Percentiles rank a stretch among this genome's conserved stretches.
Conservation (phyloP, 805 yeast genomes). For the Wickerhamomyces xylosicus region DNA sequence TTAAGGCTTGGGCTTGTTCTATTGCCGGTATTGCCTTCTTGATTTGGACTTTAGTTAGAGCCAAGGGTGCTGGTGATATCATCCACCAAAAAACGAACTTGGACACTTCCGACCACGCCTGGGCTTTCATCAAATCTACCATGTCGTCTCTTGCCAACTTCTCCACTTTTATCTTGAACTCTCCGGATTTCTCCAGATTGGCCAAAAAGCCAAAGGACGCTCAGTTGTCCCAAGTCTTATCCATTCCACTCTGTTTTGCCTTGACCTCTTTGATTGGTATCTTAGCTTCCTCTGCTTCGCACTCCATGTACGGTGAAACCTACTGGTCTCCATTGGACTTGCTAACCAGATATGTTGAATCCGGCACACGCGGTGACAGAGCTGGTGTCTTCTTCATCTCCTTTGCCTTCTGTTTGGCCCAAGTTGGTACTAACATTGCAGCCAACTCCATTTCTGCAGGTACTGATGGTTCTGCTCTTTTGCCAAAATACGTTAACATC, state of each 20-base stretch:
- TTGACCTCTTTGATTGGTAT: slow-evolving; percentile 80
- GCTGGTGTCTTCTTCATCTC: slow-evolving; percentile 76
- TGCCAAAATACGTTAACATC: slow-evolving; percentile 58
- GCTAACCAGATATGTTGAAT: slow-evolving; percentile 49
- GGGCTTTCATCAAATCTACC: slow-evolving; percentile 73
- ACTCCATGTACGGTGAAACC: slow-evolving; percentile 52
- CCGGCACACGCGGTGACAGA: slow-evolving; percentile 46
- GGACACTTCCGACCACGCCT: slow-evolving; percentile 54
- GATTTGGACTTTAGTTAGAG: slow-evolving; percentile 75
- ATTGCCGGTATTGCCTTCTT: slow-evolving; percentile 76
- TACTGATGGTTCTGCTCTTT: slow-evolving; percentile 57
- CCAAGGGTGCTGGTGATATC: slow-evolving; percentile 71
- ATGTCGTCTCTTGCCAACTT: slow-evolving; percentile 82
- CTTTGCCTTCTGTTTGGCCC: slow-evolving; percentile 62
- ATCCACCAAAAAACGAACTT: slow-evolving; percentile 43
- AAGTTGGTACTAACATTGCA: slow-evolving; percentile 68
- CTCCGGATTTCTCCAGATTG: slow-evolving; percentile 85
- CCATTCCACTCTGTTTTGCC: slow-evolving; percentile 72
- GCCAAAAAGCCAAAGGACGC: slow-evolving; percentile 47
- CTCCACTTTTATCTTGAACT: slow-evolving; percentile 80
- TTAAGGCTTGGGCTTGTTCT: slow-evolving; percentile 71
- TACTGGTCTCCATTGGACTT: slow-evolving; percentile 76
- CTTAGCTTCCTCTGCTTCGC: slow-evolving; percentile 71
- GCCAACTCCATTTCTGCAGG: slow-evolving; percentile 66
- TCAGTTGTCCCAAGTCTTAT: slow-evolving; percentile 44